Percentiles rank a stretch among this genome's conserved stretches.
phyloP scores from a whole-genome alignment of 179 eudicot species.

The Actinidia polygama region DNA sequence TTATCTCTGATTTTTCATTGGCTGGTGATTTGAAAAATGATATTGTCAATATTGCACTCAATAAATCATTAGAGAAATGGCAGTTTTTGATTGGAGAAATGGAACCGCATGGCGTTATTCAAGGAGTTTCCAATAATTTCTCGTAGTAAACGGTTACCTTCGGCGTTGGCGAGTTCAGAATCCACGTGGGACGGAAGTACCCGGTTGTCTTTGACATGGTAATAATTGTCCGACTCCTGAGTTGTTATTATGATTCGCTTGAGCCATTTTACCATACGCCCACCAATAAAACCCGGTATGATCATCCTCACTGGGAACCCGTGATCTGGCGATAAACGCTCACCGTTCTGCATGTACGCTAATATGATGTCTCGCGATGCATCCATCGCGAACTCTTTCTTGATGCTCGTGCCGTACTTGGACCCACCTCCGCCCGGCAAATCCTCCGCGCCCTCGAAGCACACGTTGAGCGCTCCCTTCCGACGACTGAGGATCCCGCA shows the following conservation, averaged over 20 bases:
- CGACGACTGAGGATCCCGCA: constrained; percentile 61
- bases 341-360: constrained; percentile 92
- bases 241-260: constrained; percentile 78
- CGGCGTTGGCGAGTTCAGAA: constrained; percentile 78
- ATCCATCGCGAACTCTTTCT: constrained; percentile 75
- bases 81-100: no score
- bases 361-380: constrained; percentile 73
- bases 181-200: constrained; percentile 91
- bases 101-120: no score
- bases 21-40: no score
- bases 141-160: constrained; percentile 53
- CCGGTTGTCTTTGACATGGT: constrained; percentile 78
- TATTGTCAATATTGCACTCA: no score
- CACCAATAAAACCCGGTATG: constrained; percentile 90
- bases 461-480: constrained; percentile 72
- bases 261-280: constrained; percentile 94
- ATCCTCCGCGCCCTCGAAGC: constrained; percentile 93
- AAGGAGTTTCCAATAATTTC: no score
- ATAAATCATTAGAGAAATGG: no score
- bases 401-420: constrained; percentile 80
- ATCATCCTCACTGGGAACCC: constrained; percentile 82
- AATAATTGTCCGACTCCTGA: constrained; percentile 68
- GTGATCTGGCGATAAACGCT: constrained; percentile 65
- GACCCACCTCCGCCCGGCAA: constrained; percentile 94
- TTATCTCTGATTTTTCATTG: no score